Evolutionary conservation across 768 basidiomycete genomes (phyloP), one percentile per base, ranked within the genome.

Genomic region (Austroboletus eburneus): DNA sequence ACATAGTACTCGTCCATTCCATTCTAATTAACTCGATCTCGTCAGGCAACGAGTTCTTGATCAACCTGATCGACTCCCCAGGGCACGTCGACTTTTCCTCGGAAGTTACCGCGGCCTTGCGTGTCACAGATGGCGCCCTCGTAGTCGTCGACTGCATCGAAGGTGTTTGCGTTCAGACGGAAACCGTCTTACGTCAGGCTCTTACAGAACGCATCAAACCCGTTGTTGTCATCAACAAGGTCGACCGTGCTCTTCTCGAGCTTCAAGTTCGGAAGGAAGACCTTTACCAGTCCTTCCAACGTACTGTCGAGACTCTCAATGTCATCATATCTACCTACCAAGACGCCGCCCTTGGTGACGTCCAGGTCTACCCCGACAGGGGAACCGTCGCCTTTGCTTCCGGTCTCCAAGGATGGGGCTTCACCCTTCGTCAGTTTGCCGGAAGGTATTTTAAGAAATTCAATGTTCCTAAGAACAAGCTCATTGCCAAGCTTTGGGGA

Each of bases 71-170:
- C 76, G 96, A 99, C 69, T 97, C 94, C 8, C 96, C 96, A 43
- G 96, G 96, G 62, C 96, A 99, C 82, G 96, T 99, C 71, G 96
- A 99, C 71, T 99, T 99, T 79, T 99, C 96, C 27, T 98, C 96
- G 43, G 96, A 99, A 73, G 96, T 99, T 61, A 99, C 96, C 3
- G 96, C 96, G 52, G 96, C 96, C 56, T 91, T 99, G 66, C 96
- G 96, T 75, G 96, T 99, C 63, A 99, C 96, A 54, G 96, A 99
- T 56, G 96, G 95, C 77, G 96, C 96, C 50, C 87, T 99, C 58
- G 96, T 99, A 62, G 96, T 99, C 69, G 96, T 99, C 64, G 96
- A 99, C 72, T 96, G 93, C 71, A 85, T 99, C 61, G 96, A 99
- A 68, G 96, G 96, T 76, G 96, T 98, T 64, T 99, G 95, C 70